These are phyloP conservation scores for Exophiala viscosa DNA, from an alignment of 2,329 filamentous ascomycete species.

Conservation along the genomic window DNA sequence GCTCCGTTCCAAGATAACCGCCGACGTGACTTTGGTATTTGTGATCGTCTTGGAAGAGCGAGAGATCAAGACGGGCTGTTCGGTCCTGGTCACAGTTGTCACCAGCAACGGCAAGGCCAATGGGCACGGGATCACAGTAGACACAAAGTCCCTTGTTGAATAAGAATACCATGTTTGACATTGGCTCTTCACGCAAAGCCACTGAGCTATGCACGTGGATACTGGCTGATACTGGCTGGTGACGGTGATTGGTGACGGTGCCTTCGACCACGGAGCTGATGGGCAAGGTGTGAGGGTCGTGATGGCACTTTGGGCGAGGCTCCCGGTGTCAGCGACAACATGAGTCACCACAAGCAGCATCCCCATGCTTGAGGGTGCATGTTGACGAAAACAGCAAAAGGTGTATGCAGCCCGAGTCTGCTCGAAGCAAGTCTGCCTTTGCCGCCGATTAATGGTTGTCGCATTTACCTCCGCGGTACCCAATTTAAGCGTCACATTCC, in stretches of 20 bases:
- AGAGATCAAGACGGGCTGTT: slow-evolving; percentile 6
- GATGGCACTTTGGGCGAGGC: too few relatives aligned
- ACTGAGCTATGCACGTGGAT: neutral
- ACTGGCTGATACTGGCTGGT: slow-evolving; percentile 5
- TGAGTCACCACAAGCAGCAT: too few relatives aligned
- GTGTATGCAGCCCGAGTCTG: too few relatives aligned
- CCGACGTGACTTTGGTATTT: neutral
- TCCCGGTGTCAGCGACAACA: too few relatives aligned
- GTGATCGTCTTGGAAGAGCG: slow-evolving; percentile 3
- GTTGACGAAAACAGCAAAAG: too few relatives aligned
- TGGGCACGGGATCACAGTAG: slow-evolving; percentile 6
- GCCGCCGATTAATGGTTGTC: too few relatives aligned
- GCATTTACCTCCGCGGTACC: too few relatives aligned
- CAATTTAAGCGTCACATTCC: too few relatives aligned
- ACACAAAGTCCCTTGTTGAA: slow-evolving; percentile 6
- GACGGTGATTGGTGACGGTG: neutral
- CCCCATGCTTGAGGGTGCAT: too few relatives aligned
- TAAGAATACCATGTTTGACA: slow-evolving; percentile 3
- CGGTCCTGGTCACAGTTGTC: slow-evolving; percentile 4
- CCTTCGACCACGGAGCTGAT: neutral
- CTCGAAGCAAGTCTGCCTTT: too few relatives aligned
- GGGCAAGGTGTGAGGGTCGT: neutral
- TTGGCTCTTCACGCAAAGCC: neutral
- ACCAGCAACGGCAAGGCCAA: neutral
- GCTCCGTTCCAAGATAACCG: neutral